Evolutionary conservation across 768 basidiomycete genomes (phyloP), one percentile per base, ranked within the genome.

Genomic region (Pulveroboletus sp.): DNA sequence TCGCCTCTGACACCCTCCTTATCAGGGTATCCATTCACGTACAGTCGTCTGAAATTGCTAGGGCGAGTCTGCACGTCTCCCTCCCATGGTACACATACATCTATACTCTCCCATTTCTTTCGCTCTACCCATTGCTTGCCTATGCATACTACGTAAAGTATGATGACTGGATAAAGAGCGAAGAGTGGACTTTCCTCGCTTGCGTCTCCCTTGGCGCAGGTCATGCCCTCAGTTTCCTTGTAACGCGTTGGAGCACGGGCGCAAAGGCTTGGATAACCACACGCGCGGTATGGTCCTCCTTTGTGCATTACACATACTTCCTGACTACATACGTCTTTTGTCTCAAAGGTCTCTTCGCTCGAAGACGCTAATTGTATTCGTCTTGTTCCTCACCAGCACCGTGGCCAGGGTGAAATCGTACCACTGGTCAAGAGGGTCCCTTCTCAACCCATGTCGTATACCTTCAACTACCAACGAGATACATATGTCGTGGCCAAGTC

Each of bases 181-280:
- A 95, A 70, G 95, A 98, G 67, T 98, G 94, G 94, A 95, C 96
- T 0, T 99, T 98, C 65, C 79, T 98, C 18, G 89, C 88, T 33
- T 93, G 88, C 57, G 86, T 94, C 13, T 71, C 82, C 4, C 79
- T 99, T 8, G 89, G 89, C 18, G 86, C 81, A 6, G 82, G 87
- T 2, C 96, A 98, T 67, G 92, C 93, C 4, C 77, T 99, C 49
- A 93, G 89, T 62, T 99, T 93, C 69, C 74, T 99, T 39, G 75
- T 87, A 11, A 99, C 95, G 0, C 80, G 80, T 57, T 99, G 96
- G 96, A 93, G 82, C 63, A 76, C 85, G 10, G 80, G 73, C 26
- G 88, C 89, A 46, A 79, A 81, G 46, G 84, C 91, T 31, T 82
- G 80, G 76, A 76, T 95, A 52, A 93, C 89, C 11, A 91, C 90